These are phyloP conservation scores for Elsinoe ampelina DNA, from an alignment of 2,329 filamentous ascomycete genomes.

Conservation along the genomic window DNA sequence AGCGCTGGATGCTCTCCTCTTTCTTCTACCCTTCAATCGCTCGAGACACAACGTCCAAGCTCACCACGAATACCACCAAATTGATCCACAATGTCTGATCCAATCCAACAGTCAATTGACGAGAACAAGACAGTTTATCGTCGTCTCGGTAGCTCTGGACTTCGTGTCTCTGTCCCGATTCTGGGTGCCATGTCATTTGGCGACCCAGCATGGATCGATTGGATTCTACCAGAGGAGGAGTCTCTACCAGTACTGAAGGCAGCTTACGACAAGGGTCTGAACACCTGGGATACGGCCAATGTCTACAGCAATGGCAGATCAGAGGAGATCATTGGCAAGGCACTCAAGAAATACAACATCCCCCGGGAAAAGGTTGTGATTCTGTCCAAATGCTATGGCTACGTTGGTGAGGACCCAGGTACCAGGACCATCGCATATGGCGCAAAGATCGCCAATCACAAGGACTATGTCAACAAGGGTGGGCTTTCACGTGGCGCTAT, in stretches of 20 bases:
- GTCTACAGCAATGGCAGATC: slow-evolving; percentile 49
- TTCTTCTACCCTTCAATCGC: neutral
- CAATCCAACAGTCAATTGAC: slow-evolving; percentile 28
- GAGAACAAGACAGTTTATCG: slow-evolving; percentile 42
- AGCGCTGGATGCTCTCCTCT: too few relatives aligned
- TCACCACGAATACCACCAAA: neutral
- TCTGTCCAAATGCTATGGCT: slow-evolving; percentile 46
- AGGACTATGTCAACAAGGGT: slow-evolving; percentile 43
- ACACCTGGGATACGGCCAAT: slow-evolving; percentile 41
- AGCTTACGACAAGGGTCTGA: slow-evolving; percentile 34
- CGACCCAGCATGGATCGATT: slow-evolving; percentile 32
- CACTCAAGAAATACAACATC: slow-evolving; percentile 50
- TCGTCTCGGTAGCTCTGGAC: slow-evolving; percentile 44
- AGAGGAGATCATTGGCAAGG: slow-evolving; percentile 48
- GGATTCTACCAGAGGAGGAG: slow-evolving; percentile 33
- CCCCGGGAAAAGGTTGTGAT: slow-evolving; percentile 50
- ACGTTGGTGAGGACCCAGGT: slow-evolving; percentile 37
- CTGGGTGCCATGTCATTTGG: slow-evolving; percentile 47
- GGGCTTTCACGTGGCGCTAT: slow-evolving; percentile 35
- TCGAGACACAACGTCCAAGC: neutral
- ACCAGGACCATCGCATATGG: slow-evolving; percentile 28
- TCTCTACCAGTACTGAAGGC: slow-evolving; percentile 28
- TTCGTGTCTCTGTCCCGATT: slow-evolving; percentile 49
- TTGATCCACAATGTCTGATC: neutral
- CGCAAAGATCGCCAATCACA: slow-evolving; percentile 35